Conservation (phyloP, 192 early-diverging fungal genomes). For the Backusella mclennaniae region DNA sequence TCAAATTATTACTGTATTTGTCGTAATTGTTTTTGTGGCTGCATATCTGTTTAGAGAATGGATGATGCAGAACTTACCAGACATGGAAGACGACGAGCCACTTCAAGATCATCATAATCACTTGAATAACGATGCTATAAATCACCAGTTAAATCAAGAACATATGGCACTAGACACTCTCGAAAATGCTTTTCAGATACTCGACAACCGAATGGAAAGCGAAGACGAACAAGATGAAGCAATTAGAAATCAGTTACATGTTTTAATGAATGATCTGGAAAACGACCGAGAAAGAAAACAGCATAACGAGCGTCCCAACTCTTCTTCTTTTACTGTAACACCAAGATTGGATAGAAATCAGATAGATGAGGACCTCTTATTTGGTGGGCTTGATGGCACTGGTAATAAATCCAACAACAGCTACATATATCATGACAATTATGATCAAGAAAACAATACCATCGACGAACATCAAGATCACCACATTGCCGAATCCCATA, state of each 20-base stretch:
- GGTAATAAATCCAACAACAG: not conserved
- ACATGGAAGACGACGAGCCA: not conserved
- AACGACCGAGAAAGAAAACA: not conserved
- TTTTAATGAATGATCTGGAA: not conserved
- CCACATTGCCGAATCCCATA: not conserved
- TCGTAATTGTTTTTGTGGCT: conserved; percentile 74
- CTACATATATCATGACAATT: not conserved
- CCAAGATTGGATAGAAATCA: not conserved
- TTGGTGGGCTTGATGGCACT: not conserved
- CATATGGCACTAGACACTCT: conserved; percentile 19
- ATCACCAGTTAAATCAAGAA: conserved; percentile 7
- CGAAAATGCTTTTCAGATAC: conserved; percentile 13
- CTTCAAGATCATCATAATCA: not conserved
- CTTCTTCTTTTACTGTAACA: not conserved
- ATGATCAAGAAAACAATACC: not conserved
- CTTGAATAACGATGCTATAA: not conserved
- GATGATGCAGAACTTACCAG: conserved; percentile 70
- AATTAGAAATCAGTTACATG: not conserved
- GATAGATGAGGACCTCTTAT: not conserved
- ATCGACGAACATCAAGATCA: not conserved
- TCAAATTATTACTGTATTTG: conserved; percentile 70
- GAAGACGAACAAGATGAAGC: not conserved
- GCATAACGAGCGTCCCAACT: not conserved
- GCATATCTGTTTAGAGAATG: conserved; percentile 88
- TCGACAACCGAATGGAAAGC: not conserved